phyloP scores from a whole-genome alignment of 2,329 filamentous ascomycete species.

The Harringtonia lauricola region DNA sequence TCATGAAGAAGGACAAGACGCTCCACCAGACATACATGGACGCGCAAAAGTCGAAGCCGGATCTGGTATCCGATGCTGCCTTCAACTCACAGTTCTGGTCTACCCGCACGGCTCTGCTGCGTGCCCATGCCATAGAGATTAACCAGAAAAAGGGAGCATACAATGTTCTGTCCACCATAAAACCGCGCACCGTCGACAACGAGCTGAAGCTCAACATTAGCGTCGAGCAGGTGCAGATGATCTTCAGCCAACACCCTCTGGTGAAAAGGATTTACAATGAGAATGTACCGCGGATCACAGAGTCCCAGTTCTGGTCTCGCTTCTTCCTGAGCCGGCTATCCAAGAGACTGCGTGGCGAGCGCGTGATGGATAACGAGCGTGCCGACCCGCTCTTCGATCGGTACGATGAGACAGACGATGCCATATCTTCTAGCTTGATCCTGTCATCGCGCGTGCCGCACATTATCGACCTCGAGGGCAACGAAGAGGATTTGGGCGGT shows the following conservation, averaged over 20 bases:
- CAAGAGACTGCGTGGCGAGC: slow-evolving; percentile 85
- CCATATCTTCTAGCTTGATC: slow-evolving; percentile 38
- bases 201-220: slow-evolving; percentile 68
- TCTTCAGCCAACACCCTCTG: slow-evolving; percentile 86
- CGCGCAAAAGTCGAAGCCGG: slow-evolving; percentile 70
- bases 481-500: slow-evolving; percentile 89
- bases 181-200: slow-evolving; percentile 64
- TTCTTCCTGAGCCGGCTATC: slow-evolving; percentile 89
- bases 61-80: slow-evolving; percentile 65
- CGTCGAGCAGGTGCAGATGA: slow-evolving; percentile 84
- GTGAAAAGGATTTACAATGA: slow-evolving; percentile 88
- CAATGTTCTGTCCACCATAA: slow-evolving; percentile 86
- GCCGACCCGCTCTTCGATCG: slow-evolving; percentile 71
- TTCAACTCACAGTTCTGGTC: slow-evolving; percentile 96
- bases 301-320: slow-evolving; percentile 80
- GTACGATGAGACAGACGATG: slow-evolving; percentile 67
- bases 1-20: slow-evolving; percentile 68
- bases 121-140: slow-evolving; percentile 81
- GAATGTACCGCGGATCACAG: slow-evolving; percentile 70
- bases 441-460: slow-evolving; percentile 63
- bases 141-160: slow-evolving; percentile 82
- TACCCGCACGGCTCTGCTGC: slow-evolving; percentile 71
- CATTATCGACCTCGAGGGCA: slow-evolving; percentile 85
- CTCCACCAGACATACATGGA: slow-evolving; percentile 82
- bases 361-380: slow-evolving; percentile 65